Evolutionary conservation across 148 eudicot genomes (phyloP).

Genomic region (Silene latifolia): DNA sequence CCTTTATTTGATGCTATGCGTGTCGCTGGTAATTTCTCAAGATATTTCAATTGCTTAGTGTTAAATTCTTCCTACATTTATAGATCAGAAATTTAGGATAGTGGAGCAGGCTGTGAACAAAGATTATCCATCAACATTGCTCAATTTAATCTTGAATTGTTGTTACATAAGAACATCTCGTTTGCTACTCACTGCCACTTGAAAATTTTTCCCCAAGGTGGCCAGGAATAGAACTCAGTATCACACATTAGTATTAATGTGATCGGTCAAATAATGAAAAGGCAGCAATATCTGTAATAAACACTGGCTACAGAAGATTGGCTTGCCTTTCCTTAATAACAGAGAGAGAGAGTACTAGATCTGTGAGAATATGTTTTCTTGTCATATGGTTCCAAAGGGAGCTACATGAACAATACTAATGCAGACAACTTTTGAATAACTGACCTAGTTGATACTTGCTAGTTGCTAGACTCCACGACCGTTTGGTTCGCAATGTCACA

Average conservation of each 20-base stretch:
- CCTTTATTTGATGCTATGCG: neutral
- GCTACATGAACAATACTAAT: no score
- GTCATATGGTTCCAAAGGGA: no score
- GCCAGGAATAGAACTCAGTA: neutral
- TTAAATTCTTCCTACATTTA: neutral
- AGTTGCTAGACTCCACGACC: no score
- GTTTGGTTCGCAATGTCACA: no score
- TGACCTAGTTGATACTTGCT: no score
- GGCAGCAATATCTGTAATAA: neutral
- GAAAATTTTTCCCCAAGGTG: neutral
- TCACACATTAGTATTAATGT: neutral
- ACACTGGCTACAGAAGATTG: no score
- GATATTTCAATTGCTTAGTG: constrained; percentile 8
- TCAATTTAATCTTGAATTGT: neutral
- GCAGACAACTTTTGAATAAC: no score
- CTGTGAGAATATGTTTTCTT: no score
- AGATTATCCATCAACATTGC: neutral
- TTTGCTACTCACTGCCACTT: constrained; percentile 2
- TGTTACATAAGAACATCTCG: neutral
- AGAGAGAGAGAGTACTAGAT: no score
- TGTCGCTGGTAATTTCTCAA: neutral
- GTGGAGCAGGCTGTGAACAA: neutral
- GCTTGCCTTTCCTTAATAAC: no score
- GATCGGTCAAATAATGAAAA: neutral
- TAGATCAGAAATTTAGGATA: neutral